Evolutionary conservation across 331 rosid genomes (phyloP).

Genomic region (Quercus tomentella): DNA sequence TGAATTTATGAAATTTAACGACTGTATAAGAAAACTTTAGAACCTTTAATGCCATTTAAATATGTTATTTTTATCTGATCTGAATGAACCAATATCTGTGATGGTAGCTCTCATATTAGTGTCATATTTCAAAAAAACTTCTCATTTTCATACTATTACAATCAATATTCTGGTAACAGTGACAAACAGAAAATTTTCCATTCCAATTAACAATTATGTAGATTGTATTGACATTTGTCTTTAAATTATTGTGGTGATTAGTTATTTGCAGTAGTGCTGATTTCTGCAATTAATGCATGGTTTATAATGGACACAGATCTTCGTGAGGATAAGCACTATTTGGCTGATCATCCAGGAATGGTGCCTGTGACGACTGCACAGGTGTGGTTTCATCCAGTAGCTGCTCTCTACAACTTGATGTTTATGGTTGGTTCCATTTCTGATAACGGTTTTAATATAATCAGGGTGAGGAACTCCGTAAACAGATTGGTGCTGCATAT

Average conservation of each 20-base stretch:
- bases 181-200: not conserved
- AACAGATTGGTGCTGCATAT: slow-evolving; percentile 78
- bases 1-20: not conserved
- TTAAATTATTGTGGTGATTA: not conserved
- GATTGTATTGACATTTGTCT: not conserved
- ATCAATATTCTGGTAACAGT: not conserved
- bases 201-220: not conserved
- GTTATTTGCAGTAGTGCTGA: slow-evolving; percentile 9
- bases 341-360: slow-evolving; percentile 89
- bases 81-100: not conserved
- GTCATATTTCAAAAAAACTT: not conserved
- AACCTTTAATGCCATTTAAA: not conserved
- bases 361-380: slow-evolving; percentile 86
- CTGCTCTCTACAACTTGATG: slow-evolving; percentile 4
- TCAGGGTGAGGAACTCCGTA: slow-evolving; percentile 98
- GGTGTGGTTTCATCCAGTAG: slow-evolving; percentile 36
- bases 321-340: slow-evolving; percentile 83
- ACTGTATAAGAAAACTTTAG: not conserved
- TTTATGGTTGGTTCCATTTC: slow-evolving; percentile 10
- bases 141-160: not conserved
- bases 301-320: slow-evolving; percentile 58
- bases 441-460: slow-evolving; percentile 9
- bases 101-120: not conserved
- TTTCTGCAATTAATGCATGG: slow-evolving; percentile 12
- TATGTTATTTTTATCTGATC: not conserved